Conservation (phyloP, 2,329 filamentous ascomycete species). For the Aureobasidium leucospermi region DNA sequence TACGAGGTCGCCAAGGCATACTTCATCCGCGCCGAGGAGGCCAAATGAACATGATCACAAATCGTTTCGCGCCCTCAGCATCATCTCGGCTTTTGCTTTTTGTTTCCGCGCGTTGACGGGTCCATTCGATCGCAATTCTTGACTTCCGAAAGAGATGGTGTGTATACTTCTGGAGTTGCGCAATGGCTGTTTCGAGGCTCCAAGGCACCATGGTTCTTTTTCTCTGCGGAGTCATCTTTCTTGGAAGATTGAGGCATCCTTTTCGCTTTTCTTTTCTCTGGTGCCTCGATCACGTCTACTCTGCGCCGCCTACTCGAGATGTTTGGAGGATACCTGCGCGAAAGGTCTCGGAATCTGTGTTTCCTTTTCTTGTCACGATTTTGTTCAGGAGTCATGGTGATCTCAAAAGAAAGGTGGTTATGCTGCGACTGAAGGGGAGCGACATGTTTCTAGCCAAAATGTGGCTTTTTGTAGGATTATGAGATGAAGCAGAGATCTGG, state of each 20-base stretch:
- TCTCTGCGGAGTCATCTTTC: neutral
- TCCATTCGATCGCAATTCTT: neutral
- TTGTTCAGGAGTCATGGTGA: neutral
- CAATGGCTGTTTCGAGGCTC: neutral
- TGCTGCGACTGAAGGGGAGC: neutral
- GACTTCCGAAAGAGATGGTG: neutral
- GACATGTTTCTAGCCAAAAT: neutral
- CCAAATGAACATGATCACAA: slow-evolving; percentile 18
- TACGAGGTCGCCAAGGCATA: slow-evolving; percentile 64
- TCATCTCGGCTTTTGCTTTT: neutral
- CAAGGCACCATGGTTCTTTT: neutral
- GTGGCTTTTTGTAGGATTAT: slow-evolving; percentile 6
- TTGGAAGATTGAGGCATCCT: neutral
- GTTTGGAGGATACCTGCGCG: neutral
- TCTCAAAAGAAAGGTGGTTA: neutral
- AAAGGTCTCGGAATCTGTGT: neutral
- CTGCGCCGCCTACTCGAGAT: neutral
- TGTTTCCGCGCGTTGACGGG: neutral
- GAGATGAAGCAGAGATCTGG: neutral
- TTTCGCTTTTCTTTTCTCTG: neutral
- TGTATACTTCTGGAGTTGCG: neutral
- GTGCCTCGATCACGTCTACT: neutral
- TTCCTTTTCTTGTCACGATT: neutral
- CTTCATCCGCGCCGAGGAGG: slow-evolving; percentile 43
- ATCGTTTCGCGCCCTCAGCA: neutral